phyloP scores from a whole-genome alignment of 495 filamentous ascomycete species.

The Aspergillus taichungensis region DNA sequence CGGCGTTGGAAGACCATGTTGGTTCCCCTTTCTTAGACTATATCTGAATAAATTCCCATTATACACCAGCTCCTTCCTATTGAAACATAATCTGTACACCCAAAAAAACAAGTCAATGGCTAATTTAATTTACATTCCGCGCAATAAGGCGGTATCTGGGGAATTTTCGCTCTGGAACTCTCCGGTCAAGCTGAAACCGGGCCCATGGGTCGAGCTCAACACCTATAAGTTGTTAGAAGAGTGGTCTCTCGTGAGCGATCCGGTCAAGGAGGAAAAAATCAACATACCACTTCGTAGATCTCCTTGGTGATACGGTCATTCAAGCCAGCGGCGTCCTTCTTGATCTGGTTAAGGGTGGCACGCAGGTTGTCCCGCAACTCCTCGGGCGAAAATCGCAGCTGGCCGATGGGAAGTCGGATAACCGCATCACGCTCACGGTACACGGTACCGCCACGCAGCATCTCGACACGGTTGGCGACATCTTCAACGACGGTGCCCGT shows the following conservation, averaged over 20 bases:
- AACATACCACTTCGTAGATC: conserved; percentile 74
- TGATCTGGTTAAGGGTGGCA: conserved; percentile 64
- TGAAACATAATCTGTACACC: conserved; percentile 40
- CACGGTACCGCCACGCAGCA: conserved; percentile 72
- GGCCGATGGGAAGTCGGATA: conserved; percentile 79
- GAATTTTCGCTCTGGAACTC: conserved; percentile 55
- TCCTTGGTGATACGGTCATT: conserved; percentile 70
- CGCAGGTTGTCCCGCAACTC: conserved; percentile 80
- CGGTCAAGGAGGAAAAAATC: neutral
- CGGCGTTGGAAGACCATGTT: conserved; percentile 23
- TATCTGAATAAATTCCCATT: conserved; percentile 43
- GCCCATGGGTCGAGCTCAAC: conserved; percentile 77
- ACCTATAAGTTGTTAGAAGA: conserved; percentile 43
- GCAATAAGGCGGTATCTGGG: conserved; percentile 35
- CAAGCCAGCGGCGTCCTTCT: conserved; percentile 61
- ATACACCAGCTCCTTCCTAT: conserved; percentile 38
- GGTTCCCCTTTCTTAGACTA: neutral
- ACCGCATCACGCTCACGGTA: conserved; percentile 83
- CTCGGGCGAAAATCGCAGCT: conserved; percentile 82
- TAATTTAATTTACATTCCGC: conserved; percentile 35
- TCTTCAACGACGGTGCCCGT: conserved; percentile 78
- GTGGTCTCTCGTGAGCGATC: too few species aligned
- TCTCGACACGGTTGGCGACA: conserved; percentile 57
- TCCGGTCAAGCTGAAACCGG: conserved; percentile 81
- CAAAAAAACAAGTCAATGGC: conserved; percentile 15